Evolutionary conservation across 106 monocot species (phyloP).

Genomic region (Acorus gramineus): DNA sequence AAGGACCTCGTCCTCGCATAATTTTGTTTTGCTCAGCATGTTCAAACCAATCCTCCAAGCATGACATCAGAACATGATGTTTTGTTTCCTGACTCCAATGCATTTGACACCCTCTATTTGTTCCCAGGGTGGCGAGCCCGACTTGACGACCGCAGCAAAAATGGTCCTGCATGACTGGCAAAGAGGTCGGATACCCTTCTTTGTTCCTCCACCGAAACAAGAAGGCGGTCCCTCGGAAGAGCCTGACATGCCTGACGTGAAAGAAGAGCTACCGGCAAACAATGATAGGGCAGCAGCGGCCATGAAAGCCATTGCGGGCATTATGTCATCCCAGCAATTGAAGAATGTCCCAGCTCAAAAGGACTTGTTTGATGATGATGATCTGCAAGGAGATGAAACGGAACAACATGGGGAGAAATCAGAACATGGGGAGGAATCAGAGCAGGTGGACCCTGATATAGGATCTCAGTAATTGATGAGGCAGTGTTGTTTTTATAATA

Average conservation of each 20-base stretch:
- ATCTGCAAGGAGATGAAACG: not conserved
- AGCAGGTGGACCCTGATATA: no score
- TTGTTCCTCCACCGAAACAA: slow-evolving; percentile 45
- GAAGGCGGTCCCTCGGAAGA: slow-evolving; percentile 11
- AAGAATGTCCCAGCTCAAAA: slow-evolving; percentile 36
- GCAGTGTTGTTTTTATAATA: no score
- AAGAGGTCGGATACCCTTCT: slow-evolving; percentile 72
- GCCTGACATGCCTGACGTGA: not conserved
- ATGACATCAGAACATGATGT: no score
- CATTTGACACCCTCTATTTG: no score
- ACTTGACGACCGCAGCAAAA: slow-evolving; percentile 54
- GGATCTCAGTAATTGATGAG: no score
- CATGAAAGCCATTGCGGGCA: slow-evolving; percentile 39
- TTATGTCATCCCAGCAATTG: slow-evolving; percentile 39
- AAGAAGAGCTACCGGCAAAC: slow-evolving; percentile 16
- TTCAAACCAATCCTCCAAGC: no score
- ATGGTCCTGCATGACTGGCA: slow-evolving; percentile 78
- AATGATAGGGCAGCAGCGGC: slow-evolving; percentile 32
- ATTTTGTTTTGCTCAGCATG: not conserved
- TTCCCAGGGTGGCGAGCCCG: slow-evolving; percentile 64
- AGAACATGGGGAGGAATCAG: no score
- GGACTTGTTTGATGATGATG: slow-evolving; percentile 23
- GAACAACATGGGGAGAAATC: no score
- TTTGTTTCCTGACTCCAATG: no score
- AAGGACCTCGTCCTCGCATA: no score